These are phyloP conservation scores for Xylariaceae sp. DNA, from an alignment of 2,329 filamentous ascomycete genomes.

Conservation along the genomic window DNA sequence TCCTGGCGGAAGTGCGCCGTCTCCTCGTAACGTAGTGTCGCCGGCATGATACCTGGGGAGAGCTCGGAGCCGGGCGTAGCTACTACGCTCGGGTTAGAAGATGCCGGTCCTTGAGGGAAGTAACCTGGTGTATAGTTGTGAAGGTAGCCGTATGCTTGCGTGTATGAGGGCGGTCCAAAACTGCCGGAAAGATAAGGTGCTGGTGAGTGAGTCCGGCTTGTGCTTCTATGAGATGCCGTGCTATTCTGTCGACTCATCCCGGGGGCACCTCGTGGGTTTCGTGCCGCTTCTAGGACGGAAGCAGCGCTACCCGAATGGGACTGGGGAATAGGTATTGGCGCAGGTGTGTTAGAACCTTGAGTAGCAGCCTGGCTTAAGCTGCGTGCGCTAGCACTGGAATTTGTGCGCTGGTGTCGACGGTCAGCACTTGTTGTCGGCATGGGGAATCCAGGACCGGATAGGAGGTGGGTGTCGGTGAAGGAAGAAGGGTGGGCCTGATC, in stretches of 20 bases:
- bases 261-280: slow-evolving; percentile 46
- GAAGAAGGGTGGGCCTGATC: slow-evolving; percentile 46
- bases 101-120: slow-evolving; percentile 32
- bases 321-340: slow-evolving; percentile 35
- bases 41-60: slow-evolving; percentile 58
- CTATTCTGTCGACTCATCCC: slow-evolving; percentile 56
- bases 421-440: slow-evolving; percentile 52
- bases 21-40: slow-evolving; percentile 64
- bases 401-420: slow-evolving; percentile 60
- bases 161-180: slow-evolving; percentile 47
- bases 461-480: slow-evolving; percentile 53
- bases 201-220: slow-evolving; percentile 45
- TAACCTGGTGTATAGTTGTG: slow-evolving; percentile 33
- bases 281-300: slow-evolving; percentile 49
- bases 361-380: slow-evolving; percentile 50
- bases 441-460: slow-evolving; percentile 61
- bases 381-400: slow-evolving; percentile 57
- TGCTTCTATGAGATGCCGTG: slow-evolving; percentile 54
- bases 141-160: slow-evolving; percentile 49
- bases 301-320: slow-evolving; percentile 42
- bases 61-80: slow-evolving; percentile 49
- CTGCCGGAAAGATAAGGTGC: slow-evolving; percentile 33
- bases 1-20: slow-evolving; percentile 62
- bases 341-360: slow-evolving; percentile 41
- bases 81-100: slow-evolving; percentile 39